Evolutionary conservation across 1,139 yeast genomes (phyloP).

Genomic region (Geotrichum siamense): DNA sequence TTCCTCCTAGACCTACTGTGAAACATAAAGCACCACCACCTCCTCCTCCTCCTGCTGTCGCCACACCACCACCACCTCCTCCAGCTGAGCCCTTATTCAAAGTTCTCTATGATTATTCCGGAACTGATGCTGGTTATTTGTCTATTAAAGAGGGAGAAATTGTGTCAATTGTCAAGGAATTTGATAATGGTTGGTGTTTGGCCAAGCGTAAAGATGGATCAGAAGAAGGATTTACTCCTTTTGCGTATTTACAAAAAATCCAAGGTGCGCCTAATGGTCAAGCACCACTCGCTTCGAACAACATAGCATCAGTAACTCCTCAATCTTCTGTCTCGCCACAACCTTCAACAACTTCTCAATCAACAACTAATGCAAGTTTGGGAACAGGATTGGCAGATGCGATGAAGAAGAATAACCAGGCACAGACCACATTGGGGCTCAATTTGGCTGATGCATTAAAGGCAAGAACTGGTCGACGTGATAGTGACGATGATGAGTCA

Average conservation of each 20-base stretch:
- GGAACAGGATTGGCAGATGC: slow-evolving; percentile 73
- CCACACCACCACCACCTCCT: slow-evolving; percentile 4
- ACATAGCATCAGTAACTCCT: slow-evolving; percentile 10
- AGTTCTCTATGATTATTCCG: slow-evolving; percentile 86
- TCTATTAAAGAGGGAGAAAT: slow-evolving; percentile 71
- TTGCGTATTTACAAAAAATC: slow-evolving; percentile 59
- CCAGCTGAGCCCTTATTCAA: slow-evolving; percentile 56
- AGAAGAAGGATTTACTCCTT: slow-evolving; percentile 95
- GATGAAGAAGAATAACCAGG: slow-evolving; percentile 52
- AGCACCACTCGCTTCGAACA: slow-evolving; percentile 4
- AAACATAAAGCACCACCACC: slow-evolving; percentile 20
- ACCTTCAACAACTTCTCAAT: slow-evolving; percentile 23
- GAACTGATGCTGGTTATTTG: slow-evolving; percentile 74
- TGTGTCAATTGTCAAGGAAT: slow-evolving; percentile 58
- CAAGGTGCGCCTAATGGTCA: slow-evolving; percentile 4
- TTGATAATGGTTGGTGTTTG: slow-evolving; percentile 86
- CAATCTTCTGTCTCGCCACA: slow-evolving; percentile 21
- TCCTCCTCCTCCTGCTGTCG: slow-evolving; percentile 8
- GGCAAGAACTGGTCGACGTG: slow-evolving; percentile 74
- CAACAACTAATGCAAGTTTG: slow-evolving; percentile 31
- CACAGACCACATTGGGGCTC: slow-evolving; percentile 67
- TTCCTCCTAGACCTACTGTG: slow-evolving; percentile 19
- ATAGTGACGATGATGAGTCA: slow-evolving; percentile 70
- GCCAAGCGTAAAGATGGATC: slow-evolving; percentile 70
- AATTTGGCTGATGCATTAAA: slow-evolving; percentile 87